A percentile compares a stretch with the other conserved stretches of the same genome.
These are phyloP conservation scores for Clonostachys sp. DNA, from an alignment of 2,329 filamentous ascomycete genomes.

Conservation along the genomic window DNA sequence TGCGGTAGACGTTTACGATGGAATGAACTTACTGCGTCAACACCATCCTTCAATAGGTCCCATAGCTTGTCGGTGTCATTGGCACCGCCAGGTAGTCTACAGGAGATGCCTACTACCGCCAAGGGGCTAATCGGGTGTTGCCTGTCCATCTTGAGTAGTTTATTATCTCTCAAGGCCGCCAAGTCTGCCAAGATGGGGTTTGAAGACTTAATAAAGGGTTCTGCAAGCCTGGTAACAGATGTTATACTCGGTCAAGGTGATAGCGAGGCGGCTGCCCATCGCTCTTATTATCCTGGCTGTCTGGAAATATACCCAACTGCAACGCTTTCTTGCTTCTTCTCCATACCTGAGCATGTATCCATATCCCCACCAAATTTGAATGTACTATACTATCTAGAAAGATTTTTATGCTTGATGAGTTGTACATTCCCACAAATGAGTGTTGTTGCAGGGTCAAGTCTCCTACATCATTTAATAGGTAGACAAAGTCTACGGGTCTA, in stretches of 20 bases:
- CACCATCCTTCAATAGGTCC: conserved; percentile 13
- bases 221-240: background rate
- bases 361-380: background rate
- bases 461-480: no score
- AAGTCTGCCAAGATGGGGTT: background rate
- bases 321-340: background rate
- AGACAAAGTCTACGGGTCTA: no score
- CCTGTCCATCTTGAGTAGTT: conserved; percentile 8
- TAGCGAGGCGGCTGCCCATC: background rate
- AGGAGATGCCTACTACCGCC: conserved; percentile 35
- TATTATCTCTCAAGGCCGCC: background rate
- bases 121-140: background rate
- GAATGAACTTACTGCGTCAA: no score
- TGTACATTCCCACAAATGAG: no score
- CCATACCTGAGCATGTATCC: background rate
- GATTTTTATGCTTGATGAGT: no score
- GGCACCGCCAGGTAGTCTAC: conserved; percentile 29
- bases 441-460: no score
- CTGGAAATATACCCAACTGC: background rate
- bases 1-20: no score
- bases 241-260: background rate
- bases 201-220: background rate
- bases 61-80: conserved; percentile 1
- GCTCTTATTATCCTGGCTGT: background rate
- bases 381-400: background rate